These are phyloP conservation scores for Thecaphora thlaspeos DNA, from an alignment of 1,284 basidiomycete genomes.

Conservation along the genomic window DNA sequence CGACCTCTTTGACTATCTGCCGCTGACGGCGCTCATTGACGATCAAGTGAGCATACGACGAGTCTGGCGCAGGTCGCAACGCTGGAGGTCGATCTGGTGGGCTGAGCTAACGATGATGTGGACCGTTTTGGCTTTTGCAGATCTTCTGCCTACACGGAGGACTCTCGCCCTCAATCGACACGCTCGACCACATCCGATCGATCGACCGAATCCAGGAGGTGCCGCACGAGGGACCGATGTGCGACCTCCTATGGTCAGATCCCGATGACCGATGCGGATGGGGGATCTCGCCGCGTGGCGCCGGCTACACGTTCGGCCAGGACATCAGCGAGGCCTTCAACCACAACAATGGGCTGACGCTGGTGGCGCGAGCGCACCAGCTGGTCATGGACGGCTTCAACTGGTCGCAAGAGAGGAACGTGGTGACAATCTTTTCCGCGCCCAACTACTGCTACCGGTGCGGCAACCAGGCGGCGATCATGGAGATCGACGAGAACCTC, in stretches of 20 bases:
- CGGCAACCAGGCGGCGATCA: constrained; percentile 98
- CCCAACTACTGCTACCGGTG: constrained; percentile 90
- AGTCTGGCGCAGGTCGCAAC: no score
- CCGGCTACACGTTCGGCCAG: constrained; percentile 98
- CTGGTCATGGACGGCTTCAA: constrained; percentile 97
- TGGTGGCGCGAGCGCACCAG: constrained; percentile 65
- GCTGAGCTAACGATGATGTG: no score
- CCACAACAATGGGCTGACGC: constrained; percentile 96
- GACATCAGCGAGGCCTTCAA: constrained; percentile 98
- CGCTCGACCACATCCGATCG: constrained; percentile 95
- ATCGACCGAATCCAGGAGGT: constrained; percentile 99
- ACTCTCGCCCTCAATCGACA: constrained; percentile 97
- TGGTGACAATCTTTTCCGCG: constrained; percentile 99
- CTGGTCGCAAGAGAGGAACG: constrained; percentile 98
- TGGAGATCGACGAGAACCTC: constrained; percentile 99
- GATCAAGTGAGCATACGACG: constrained; percentile 85
- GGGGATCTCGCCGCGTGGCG: constrained; percentile 98
- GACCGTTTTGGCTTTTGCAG: no score
- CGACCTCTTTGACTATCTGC: constrained; percentile 97
- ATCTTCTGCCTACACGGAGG: constrained; percentile 99
- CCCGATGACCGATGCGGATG: constrained; percentile 98
- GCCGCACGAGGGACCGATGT: constrained; percentile 99
- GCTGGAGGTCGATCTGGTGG: no score
- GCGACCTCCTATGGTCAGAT: constrained; percentile 97
- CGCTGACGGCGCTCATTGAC: constrained; percentile 94